Percentiles rank a stretch among this genome's conserved stretches.
Conservation (phyloP, 352 stramenopile species). For the Globisporangium perplexum region DNA sequence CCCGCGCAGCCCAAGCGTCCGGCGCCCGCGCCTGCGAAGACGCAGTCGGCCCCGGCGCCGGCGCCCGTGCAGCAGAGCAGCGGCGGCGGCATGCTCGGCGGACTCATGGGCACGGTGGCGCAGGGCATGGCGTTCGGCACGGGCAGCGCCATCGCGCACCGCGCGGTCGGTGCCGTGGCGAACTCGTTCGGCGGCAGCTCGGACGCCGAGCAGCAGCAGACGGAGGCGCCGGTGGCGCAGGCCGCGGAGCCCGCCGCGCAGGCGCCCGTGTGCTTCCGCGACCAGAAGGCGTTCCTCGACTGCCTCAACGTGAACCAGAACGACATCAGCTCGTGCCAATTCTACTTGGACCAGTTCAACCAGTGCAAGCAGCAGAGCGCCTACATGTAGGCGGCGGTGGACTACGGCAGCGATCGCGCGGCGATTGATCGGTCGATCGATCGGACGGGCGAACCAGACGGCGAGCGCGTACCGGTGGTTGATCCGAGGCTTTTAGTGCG, state of each 20-base stretch:
- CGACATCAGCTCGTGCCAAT: slow-evolving; percentile 86
- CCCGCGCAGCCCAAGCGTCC: slow-evolving; percentile 19
- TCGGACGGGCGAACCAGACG: not conserved
- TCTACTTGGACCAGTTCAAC: slow-evolving; percentile 87
- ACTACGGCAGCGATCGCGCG: too few relatives aligned
- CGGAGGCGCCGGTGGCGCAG: slow-evolving; percentile 22
- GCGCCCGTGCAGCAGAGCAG: slow-evolving; percentile 42
- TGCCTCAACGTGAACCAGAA: slow-evolving; percentile 84
- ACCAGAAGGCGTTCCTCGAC: slow-evolving; percentile 82
- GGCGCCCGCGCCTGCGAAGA: slow-evolving; percentile 44
- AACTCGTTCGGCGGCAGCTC: slow-evolving; percentile 55
- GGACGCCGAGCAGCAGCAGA: slow-evolving; percentile 20
- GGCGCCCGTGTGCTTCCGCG: slow-evolving; percentile 54
- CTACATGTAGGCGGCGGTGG: slow-evolving; percentile 41
- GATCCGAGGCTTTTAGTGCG: not conserved
- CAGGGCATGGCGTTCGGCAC: slow-evolving; percentile 98
- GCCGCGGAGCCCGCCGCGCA: slow-evolving; percentile 28
- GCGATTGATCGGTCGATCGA: too few relatives aligned
- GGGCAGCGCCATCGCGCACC: slow-evolving; percentile 94
- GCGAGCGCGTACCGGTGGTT: not conserved
- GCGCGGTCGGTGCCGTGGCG: slow-evolving; percentile 76
- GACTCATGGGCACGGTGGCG: slow-evolving; percentile 94
- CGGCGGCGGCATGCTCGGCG: slow-evolving; percentile 89
- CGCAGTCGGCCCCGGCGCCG: slow-evolving; percentile 44
- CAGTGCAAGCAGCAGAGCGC: slow-evolving; percentile 74